These are phyloP conservation scores for Suillus subalutaceus DNA, from an alignment of 768 basidiomycete species.

Conservation along the genomic window DNA sequence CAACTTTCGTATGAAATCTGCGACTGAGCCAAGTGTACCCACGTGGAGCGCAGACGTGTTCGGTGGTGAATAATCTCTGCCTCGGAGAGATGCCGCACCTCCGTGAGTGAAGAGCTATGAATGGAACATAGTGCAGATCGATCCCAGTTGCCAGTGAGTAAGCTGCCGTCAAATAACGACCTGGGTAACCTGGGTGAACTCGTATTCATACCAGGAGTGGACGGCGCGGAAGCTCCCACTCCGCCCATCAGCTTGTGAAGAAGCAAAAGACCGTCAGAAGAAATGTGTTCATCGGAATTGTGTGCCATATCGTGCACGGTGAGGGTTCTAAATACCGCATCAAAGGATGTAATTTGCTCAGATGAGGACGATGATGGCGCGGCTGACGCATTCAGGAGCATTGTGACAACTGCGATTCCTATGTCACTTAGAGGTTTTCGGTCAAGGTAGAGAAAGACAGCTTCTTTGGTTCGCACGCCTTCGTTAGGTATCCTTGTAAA, in stretches of 20 bases:
- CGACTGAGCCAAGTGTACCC: constrained; percentile 33
- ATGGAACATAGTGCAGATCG: constrained; percentile 29
- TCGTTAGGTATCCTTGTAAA: constrained; percentile 44
- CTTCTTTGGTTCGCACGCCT: constrained; percentile 33
- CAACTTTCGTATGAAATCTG: constrained; percentile 19
- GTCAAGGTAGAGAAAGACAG: constrained; percentile 44
- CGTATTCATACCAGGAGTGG: background rate
- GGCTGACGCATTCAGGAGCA: constrained; percentile 36
- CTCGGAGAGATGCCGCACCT: constrained; percentile 39
- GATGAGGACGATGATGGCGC: constrained; percentile 1
- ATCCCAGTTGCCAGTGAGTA: constrained; percentile 34
- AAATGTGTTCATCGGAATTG: constrained; percentile 25
- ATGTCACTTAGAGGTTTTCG: constrained; percentile 51
- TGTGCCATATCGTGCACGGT: constrained; percentile 41
- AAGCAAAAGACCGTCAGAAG: constrained; percentile 37
- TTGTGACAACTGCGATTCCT: constrained; percentile 42
- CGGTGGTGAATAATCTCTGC: constrained; percentile 41
- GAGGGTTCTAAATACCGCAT: constrained; percentile 38
- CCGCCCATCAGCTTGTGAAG: constrained; percentile 39
- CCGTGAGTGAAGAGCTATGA: constrained; percentile 22
- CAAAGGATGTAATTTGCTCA: constrained; percentile 16
- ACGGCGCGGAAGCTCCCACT: constrained; percentile 15
- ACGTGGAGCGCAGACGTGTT: constrained; percentile 36
- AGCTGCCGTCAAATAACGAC: constrained; percentile 48
- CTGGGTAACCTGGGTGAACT: constrained; percentile 21